A percentile compares a stretch with the other conserved stretches of the same genome.
Conservation (phyloP, 2,329 filamentous ascomycete genomes). For the Aspergillus jensenii region DNA sequence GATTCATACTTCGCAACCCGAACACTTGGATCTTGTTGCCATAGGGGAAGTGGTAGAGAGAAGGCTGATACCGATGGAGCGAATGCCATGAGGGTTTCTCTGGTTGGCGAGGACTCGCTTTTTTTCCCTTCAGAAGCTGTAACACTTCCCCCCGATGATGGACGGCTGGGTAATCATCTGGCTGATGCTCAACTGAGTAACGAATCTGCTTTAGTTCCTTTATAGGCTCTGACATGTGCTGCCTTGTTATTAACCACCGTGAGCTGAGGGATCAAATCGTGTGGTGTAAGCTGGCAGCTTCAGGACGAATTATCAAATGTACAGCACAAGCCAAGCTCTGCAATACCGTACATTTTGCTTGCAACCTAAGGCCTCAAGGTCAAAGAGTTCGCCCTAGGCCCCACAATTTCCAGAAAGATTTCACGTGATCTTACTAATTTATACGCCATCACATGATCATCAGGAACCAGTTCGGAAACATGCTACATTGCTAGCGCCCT, state of each 20-base stretch:
- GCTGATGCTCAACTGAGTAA: neutral
- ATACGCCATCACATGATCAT: slow-evolving; percentile 1
- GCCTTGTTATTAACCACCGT: neutral
- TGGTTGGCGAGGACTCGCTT: neutral
- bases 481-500: neutral
- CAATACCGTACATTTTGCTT: neutral
- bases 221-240: neutral
- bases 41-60: slow-evolving; percentile 38
- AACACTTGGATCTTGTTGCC: slow-evolving; percentile 36
- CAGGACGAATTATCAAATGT: neutral
- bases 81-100: slow-evolving; percentile 27
- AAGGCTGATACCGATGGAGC: slow-evolving; percentile 35
- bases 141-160: slow-evolving; percentile 12
- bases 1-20: slow-evolving; percentile 38
- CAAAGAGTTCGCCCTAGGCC: neutral
- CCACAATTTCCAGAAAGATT: neutral
- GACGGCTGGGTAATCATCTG: slow-evolving; percentile 7
- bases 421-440: neutral
- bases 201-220: neutral
- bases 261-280: neutral
- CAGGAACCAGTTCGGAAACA: neutral
- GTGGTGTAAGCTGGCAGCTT: neutral
- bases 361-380: neutral
- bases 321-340: too few relatives aligned
- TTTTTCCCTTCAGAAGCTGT: slow-evolving; percentile 9